These are phyloP conservation scores for Guillardia theta DNA, from an alignment of 78 protist species.

Conservation along the genomic window DNA sequence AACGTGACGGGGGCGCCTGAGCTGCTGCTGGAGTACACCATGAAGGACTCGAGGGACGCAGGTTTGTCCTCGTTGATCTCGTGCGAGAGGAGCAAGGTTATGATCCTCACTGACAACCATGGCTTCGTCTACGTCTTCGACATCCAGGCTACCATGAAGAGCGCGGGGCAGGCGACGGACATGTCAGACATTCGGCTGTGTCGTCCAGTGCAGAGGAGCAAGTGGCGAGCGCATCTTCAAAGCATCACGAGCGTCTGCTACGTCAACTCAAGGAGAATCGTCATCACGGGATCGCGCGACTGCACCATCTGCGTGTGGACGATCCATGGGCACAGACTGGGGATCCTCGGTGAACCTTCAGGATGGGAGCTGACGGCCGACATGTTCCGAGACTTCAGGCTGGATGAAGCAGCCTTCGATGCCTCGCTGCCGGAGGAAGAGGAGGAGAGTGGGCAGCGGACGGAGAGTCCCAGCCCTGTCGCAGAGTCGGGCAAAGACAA, in stretches of 20 bases:
- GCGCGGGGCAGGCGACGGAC: neutral
- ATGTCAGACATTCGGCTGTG: too few relatives aligned
- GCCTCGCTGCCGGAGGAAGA: neutral
- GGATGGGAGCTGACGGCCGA: neutral
- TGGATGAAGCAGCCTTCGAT: neutral
- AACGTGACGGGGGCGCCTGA: neutral
- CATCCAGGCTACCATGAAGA: neutral
- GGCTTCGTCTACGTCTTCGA: neutral
- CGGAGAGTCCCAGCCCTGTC: neutral
- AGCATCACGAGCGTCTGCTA: neutral
- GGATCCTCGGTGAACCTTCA: neutral
- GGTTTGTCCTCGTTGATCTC: neutral
- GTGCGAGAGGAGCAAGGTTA: neutral
- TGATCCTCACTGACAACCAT: neutral
- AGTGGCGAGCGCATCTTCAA: neutral
- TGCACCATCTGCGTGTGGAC: conserved; percentile 16
- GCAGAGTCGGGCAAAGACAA: neutral
- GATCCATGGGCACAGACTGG: neutral
- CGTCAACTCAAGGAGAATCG: neutral
- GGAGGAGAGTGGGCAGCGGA: neutral
- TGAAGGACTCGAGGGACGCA: neutral
- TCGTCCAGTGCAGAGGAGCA: too few relatives aligned
- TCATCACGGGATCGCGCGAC: neutral
- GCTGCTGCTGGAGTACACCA: neutral
- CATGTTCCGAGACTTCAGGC: neutral